Evolutionary conservation across 257 asterid species (phyloP), one percentile per base, ranked within the genome.

Genomic region (Fraxinus cuspidata): DNA sequence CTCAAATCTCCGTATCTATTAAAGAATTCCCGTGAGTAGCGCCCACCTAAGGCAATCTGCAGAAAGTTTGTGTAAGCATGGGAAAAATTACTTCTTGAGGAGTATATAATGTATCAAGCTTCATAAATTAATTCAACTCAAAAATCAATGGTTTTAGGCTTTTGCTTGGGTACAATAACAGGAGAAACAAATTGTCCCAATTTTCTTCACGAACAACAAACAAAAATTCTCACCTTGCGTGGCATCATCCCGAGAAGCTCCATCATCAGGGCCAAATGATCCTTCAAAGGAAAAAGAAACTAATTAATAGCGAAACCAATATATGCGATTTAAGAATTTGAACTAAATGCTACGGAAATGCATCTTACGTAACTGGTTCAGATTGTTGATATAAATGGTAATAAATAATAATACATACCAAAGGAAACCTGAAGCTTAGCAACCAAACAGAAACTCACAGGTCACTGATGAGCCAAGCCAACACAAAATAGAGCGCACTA

Each of bases 161-260:
- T 56, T 18, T 56, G 7, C 28, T 47, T 66, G 38, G 51, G 38
- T 51, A 10, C 47, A 23, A 21, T 60, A 53, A 72, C 1, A 9
- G 23, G 35, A 63, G 58, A 38, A 29, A 56, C 27, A 56, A 56
- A 56, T 56, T 7, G 12, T n/a, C 58, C 27, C 27, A n/a, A 56
- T 60, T 56, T 75, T 66, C 47, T 11, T 25, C 65, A 18, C 34
- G 37, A 80, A 7, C 49, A 29, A 74, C 44, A 60, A 12, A 49
- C 34, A 56, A 34, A 58, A 77, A 12, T 23, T 49, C 90, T 84
- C 77, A 96, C 99, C 98, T 96, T 92, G 77, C 97, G 95, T 34
- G 99, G 99, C 98, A 96, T 96, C 95, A 87, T 90, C 38, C 99
- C 99, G 51, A 93, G 92, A 72, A 96, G 99, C 92, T 96, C 99